These are phyloP conservation scores for Hawksworthiomyces lignivorus DNA, from an alignment of 2,329 filamentous ascomycete species.

Conservation along the genomic window DNA sequence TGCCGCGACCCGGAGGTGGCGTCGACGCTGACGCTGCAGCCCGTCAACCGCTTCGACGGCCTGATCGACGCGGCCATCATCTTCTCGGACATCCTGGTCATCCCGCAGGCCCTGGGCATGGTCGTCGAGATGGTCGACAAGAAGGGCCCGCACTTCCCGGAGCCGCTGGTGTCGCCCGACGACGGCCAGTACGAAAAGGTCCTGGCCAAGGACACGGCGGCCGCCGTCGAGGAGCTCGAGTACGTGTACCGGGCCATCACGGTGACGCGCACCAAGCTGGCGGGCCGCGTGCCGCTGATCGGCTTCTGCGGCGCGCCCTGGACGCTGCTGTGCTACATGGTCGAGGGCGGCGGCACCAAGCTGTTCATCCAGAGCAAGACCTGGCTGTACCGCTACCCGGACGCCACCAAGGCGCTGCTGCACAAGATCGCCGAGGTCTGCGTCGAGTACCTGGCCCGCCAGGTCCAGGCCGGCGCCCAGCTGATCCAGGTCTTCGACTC, in stretches of 20 bases:
- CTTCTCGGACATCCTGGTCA: conserved; percentile 96
- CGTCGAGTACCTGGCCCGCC: conserved; percentile 86
- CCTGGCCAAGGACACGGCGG: conserved; percentile 69
- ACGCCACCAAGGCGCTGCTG: conserved; percentile 71
- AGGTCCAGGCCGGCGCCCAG: conserved; percentile 89
- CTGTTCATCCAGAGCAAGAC: conserved; percentile 91
- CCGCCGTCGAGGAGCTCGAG: conserved; percentile 66
- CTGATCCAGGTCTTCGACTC: conserved; percentile 96
- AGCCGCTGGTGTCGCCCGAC: conserved; percentile 68
- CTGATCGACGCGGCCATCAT: conserved; percentile 96
- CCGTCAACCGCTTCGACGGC: conserved; percentile 82
- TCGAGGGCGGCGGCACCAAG: conserved; percentile 93
- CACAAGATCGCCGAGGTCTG: conserved; percentile 91
- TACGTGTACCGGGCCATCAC: conserved; percentile 97
- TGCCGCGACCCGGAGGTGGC: conserved; percentile 89
- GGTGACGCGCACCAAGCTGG: conserved; percentile 77
- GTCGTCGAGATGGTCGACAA: conserved; percentile 97
- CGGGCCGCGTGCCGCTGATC: conserved; percentile 83
- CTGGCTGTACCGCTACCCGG: conserved; percentile 86
- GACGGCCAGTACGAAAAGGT: conserved; percentile 78
- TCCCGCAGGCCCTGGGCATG: conserved; percentile 98
- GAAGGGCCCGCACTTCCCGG: conserved; percentile 90
- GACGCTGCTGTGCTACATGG: conserved; percentile 98
- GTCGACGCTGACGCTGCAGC: conserved; percentile 88
- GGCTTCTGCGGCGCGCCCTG: conserved; percentile 96